Evolutionary conservation across 176 grass and related monocot species (phyloP).

Genomic region (Triticum urartu): DNA sequence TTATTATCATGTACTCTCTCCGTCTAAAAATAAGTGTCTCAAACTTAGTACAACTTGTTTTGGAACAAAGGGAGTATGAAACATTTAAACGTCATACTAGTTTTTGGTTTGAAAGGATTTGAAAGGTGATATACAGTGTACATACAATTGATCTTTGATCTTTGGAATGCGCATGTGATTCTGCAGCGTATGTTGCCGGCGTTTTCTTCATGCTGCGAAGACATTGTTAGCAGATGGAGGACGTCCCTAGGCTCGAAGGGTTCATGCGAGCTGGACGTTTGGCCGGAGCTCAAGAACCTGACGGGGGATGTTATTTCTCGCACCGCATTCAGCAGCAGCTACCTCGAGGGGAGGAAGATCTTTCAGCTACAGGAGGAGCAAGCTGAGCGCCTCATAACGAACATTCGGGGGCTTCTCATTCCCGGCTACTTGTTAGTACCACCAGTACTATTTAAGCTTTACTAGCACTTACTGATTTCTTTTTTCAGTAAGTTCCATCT

Average conservation of each 20-base stretch:
- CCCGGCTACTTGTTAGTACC: slow-evolving; percentile 47
- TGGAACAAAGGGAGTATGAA: too few relatives aligned
- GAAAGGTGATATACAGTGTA: too few relatives aligned
- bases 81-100: too few relatives aligned
- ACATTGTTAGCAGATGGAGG: slow-evolving; percentile 48
- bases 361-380: slow-evolving; percentile 51
- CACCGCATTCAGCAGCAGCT: slow-evolving; percentile 54
- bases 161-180: neutral
- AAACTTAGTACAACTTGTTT: too few relatives aligned
- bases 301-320: slow-evolving; percentile 64
- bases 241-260: slow-evolving; percentile 8
- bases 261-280: slow-evolving; percentile 44
- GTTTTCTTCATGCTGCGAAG: slow-evolving; percentile 51
- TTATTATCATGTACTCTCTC: too few relatives aligned
- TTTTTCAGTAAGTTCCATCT: neutral
- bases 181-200: slow-evolving; percentile 54
- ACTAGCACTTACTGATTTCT: neutral
- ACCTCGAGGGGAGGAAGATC: slow-evolving; percentile 49
- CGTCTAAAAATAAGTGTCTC: too few relatives aligned
- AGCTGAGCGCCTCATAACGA: slow-evolving; percentile 6
- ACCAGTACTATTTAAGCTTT: neutral
- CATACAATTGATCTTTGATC: neutral
- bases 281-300: slow-evolving; percentile 56
- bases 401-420: slow-evolving; percentile 17
- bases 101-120: too few relatives aligned